Evolutionary conservation across 148 eudicot genomes (phyloP).

Genomic region (Spergularia bocconei): DNA sequence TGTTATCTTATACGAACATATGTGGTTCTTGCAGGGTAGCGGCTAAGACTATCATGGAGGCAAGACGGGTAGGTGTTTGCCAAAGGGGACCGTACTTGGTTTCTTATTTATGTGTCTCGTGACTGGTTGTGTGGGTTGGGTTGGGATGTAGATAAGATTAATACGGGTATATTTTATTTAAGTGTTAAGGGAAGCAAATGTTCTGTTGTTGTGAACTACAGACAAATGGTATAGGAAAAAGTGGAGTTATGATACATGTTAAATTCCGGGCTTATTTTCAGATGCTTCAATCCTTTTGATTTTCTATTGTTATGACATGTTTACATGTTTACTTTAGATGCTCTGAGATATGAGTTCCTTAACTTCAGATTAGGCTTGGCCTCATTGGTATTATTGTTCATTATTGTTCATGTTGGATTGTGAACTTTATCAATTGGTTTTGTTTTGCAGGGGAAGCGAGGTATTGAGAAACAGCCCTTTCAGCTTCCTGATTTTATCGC

Average conservation of each 20-base stretch:
- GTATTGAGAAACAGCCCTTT: conserved; percentile 96
- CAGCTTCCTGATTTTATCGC: conserved; percentile 99
- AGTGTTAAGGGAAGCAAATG: neutral
- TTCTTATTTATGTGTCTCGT: conserved; percentile 30
- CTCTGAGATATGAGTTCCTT: neutral
- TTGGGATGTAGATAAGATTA: conserved; percentile 38
- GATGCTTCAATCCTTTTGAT: conserved; percentile 15
- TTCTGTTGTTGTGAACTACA: conserved; percentile 12
- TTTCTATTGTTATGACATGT: conserved; percentile 26
- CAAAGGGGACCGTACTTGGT: conserved; percentile 51
- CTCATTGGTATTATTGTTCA: neutral
- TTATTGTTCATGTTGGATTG: conserved; percentile 12
- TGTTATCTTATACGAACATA: conserved; percentile 92
- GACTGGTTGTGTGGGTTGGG: conserved; percentile 55
- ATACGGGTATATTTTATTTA: neutral
- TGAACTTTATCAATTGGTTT: conserved; percentile 37
- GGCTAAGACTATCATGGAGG: conserved; percentile 81
- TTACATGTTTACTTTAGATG: conserved; percentile 15
- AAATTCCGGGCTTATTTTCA: no score
- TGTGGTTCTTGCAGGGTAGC: conserved; percentile 99
- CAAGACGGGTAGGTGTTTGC: conserved; percentile 81
- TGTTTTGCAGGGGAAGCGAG: conserved; percentile 90
- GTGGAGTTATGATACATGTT: no score
- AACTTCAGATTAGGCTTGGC: conserved; percentile 7
- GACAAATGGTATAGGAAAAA: conserved; percentile 16